Evolutionary conservation across 495 filamentous ascomycete species (phyloP), one percentile per base, ranked within the genome.

Genomic region (Penicillium desertorum): DNA sequence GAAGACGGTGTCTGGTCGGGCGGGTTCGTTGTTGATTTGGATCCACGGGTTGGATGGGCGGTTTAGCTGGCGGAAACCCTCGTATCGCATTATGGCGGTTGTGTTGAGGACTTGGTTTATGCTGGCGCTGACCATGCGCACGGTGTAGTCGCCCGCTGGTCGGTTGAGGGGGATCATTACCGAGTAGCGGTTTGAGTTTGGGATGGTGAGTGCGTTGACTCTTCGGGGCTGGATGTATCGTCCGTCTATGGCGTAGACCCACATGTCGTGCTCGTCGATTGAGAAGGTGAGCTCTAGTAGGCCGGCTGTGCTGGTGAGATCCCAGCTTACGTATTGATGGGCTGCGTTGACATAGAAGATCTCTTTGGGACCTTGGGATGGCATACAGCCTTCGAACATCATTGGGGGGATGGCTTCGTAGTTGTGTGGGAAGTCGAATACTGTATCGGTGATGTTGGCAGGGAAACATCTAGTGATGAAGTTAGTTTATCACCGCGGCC

Each of bases 241-340:
- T 5, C 76, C 76, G 49, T 79, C 76, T 16, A 77, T 62, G 3
- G 68, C 75, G 51, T 79, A 79, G 5, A 79, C 61, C 49, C 64
- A 76, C 71, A 79, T 66, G 30, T 60, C 61, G 37, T 79, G 76
- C 36, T 75, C 69, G 48, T 78, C 76, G 44, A 79, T 67, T 3
- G 76, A 71, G 54, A 72, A 70, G 3, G 57, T 61, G 8, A 68
- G 57, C 9, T 63, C 23, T 8, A 66, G 54, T 7, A 71, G 9
- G 2, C 64, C 61, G 2, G 73, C 62, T 8, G 69, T 53, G 45
- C 63, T 70, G 37, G 62, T 71, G 16, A 75, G 30, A 29, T 76
- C 69, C 42, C 59, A 68, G 57, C 74, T 75, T 1, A 65, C 62
- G 25, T 69, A 77, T 39, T 59, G 53, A 4, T 56, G 27, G 2